Base-by-base conservation (phyloP, 108 stramenopile species). In the Stephanodiscus minutulus region DNA sequence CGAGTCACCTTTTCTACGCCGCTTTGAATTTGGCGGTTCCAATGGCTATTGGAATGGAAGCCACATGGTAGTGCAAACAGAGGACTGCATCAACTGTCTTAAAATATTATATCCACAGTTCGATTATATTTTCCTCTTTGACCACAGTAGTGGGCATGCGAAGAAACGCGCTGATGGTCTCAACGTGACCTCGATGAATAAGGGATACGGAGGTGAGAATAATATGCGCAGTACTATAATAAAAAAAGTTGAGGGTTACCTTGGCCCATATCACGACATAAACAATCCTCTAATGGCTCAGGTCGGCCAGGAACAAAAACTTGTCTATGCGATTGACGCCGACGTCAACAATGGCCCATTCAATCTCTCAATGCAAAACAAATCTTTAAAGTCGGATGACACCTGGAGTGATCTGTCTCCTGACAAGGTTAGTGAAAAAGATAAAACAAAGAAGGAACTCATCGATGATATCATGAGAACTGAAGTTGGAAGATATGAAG, bases 1-100 rank as follows among this genome's bases (percentile, higher is more conserved):
- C 0, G 18, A 43, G 8, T 57, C 37, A 17, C 56, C 55, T 21
- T 56, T 41, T 28, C 36, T 69, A 3, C 3, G 11, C 7, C 39
- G 12, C 0, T 69, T 69, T 39, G 35, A 12, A 5, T 69, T 27
- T 58, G 37, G 68, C 28, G 27, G 56, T 13, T 3, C 13, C 3
- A 43, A 57, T 17, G 68, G 68, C 0, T 69, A 46, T 12, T 69
- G 68, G 56, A 69, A 54, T 43, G 56, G 68, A 5, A 56, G 22
- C 24, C 68, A 57, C 54, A 58, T 39, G 0, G 41, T 56, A 9
- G 2, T 58, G 22, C 68, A 69, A 27, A 1, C 39, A 0, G 66
- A 67, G 35, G 66, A 67, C 36, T 53, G 28, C 18, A 59, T 59
- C n/a, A 29, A 59, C 15, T 22, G 20, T 2, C n/a, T n/a, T n/a